Evolutionary conservation across 192 early-diverging fungal species (phyloP).

Genomic region (Neocallimastix lanati): DNA sequence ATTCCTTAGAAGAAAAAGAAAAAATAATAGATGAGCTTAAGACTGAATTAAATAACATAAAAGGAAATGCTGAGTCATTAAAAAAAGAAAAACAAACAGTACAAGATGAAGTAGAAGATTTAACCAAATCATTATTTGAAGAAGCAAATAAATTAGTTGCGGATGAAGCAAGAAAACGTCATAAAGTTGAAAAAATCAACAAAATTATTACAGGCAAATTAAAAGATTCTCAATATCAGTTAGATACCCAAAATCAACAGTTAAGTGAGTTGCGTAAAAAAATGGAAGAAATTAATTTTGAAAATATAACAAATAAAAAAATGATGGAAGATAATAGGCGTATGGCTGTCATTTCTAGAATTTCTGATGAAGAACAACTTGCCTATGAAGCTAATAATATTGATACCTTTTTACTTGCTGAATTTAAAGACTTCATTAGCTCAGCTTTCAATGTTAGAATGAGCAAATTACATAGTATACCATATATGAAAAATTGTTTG

Average conservation of each 20-base stretch:
- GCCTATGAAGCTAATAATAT: slow-evolving; percentile 14
- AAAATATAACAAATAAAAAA: slow-evolving; percentile 2
- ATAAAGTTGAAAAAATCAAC: slow-evolving; percentile 11
- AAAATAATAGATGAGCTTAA: neutral
- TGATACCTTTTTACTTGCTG: slow-evolving; percentile 56
- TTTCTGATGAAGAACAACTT: neutral
- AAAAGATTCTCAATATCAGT: slow-evolving; percentile 35
- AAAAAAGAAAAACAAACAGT: slow-evolving; percentile 57
- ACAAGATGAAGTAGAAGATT: slow-evolving; percentile 83
- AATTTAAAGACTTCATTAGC: slow-evolving; percentile 75
- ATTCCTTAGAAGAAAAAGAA: neutral
- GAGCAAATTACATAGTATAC: slow-evolving; percentile 52
- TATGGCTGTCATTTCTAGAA: neutral
- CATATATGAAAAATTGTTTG: slow-evolving; percentile 74
- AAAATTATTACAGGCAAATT: slow-evolving; percentile 42
- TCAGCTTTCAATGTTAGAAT: slow-evolving; percentile 41
- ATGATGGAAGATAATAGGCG: neutral
- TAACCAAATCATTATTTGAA: slow-evolving; percentile 78
- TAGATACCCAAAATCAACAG: slow-evolving; percentile 65
- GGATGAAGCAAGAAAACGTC: slow-evolving; percentile 42
- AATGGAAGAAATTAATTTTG: slow-evolving; percentile 50
- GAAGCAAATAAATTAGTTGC: slow-evolving; percentile 91
- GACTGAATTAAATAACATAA: neutral
- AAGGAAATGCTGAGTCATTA: neutral
- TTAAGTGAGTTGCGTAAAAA: slow-evolving; percentile 63